phyloP scores from a whole-genome alignment of 2,329 filamentous ascomycete genomes.

The Fusarium vanettenii region DNA sequence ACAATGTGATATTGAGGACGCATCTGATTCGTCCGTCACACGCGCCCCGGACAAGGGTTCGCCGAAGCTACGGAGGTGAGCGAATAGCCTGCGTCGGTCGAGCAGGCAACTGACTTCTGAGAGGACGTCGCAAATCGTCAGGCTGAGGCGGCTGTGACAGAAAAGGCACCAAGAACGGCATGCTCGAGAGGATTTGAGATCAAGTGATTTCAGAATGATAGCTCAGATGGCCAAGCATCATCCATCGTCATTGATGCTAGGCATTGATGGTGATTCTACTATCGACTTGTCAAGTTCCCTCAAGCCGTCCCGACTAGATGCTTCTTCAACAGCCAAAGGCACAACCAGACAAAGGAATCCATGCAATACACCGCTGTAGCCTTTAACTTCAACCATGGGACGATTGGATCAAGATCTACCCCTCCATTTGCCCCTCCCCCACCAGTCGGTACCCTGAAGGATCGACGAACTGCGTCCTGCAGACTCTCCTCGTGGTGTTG shows the following conservation, averaged over 20 bases:
- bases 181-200: background rate
- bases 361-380: slow-evolving; percentile 20
- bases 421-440: slow-evolving; percentile 45
- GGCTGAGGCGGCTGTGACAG: slow-evolving; percentile 16
- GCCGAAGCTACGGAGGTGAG: slow-evolving; percentile 23
- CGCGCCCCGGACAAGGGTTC: slow-evolving; percentile 22
- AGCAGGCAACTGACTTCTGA: slow-evolving; percentile 5
- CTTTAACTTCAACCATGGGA: slow-evolving; percentile 16
- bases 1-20: slow-evolving; percentile 41
- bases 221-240: background rate
- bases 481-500: slow-evolving; percentile 46
- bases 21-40: slow-evolving; percentile 36
- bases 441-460: slow-evolving; percentile 29
- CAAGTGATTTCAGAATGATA: slow-evolving; percentile 21
- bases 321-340: background rate
- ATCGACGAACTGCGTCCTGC: slow-evolving; percentile 46
- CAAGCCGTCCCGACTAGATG: background rate
- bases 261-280: background rate
- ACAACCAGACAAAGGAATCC: background rate
- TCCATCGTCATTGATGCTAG: background rate
- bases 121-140: slow-evolving; percentile 15
- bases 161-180: slow-evolving; percentile 6
- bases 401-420: slow-evolving; percentile 36
- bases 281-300: background rate
- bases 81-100: slow-evolving; percentile 14